Evolutionary conservation across 2,329 filamentous ascomycete genomes (phyloP), one percentile per base, ranked within the genome.

Genomic region (Pseudocercospora crystallina): DNA sequence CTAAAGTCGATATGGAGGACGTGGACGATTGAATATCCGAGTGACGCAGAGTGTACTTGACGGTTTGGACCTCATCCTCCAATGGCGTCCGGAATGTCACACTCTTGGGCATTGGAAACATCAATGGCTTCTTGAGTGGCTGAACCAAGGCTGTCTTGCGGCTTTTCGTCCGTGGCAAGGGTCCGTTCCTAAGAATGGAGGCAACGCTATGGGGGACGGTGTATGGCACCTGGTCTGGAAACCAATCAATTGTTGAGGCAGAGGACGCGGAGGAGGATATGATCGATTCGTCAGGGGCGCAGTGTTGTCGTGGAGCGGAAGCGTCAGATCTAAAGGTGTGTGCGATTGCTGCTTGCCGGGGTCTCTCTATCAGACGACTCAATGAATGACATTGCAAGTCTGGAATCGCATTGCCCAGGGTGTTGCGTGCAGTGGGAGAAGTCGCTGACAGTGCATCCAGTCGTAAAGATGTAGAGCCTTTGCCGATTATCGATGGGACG

Each of bases 351-450:
- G 10, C 34, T 29, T 39, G 39, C 2, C 26, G 31, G 32, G 42
- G 11, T 7, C 15, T 20, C 34, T 70, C 63, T 35, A 80, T 76
- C 59, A 81, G 82, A 7, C 20, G 20, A 26, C 20, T 26, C 20
- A 26, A 26, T 26, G 20, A 26, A 26, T 26, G 20, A 26, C 20
- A 26, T 26, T 26, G 20, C 20, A 26, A 26, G 7, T 26, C 20
- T 26, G 7, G 20, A 26, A 26, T 26, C 43, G 79, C 77, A 68
- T 85, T 85, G 60, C 72, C 76, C 63, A 83, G 82, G 44, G 82
- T 85, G 66, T 84, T 85, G 60, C 78, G 74, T 36, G 76, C 71
- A 1, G 82, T 85, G 9, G 82, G 82, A 7, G 82, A 84, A 29
- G 77, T 74, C n/a, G 78, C 72, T 43, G 77, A 78, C 15, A 80